Conservation (phyloP, 2,329 filamentous ascomycete species). For the Byssothecium circinans region DNA sequence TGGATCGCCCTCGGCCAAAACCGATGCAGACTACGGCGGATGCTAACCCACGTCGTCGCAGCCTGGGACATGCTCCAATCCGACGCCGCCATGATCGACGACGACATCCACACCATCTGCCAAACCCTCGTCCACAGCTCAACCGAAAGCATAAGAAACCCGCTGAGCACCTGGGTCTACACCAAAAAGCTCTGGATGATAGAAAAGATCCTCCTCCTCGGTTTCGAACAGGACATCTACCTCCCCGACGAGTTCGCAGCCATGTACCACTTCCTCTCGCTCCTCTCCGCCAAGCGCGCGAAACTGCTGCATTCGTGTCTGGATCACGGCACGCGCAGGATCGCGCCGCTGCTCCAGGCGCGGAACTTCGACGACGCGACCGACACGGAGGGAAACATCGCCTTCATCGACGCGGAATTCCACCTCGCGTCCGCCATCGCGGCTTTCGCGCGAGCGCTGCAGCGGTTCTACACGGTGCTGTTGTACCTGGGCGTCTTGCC, state of each 20-base stretch:
- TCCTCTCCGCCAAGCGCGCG: slow-evolving; percentile 27
- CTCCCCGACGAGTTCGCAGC: slow-evolving; percentile 78
- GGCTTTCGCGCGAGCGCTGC: slow-evolving; percentile 33
- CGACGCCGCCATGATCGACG: slow-evolving; percentile 60
- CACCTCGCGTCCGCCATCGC: slow-evolving; percentile 28
- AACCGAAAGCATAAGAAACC: slow-evolving; percentile 63
- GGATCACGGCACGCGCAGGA: slow-evolving; percentile 14
- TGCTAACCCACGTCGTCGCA: slow-evolving; percentile 78
- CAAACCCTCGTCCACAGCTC: slow-evolving; percentile 23
- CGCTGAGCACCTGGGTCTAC: slow-evolving; percentile 86
- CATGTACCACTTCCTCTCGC: slow-evolving; percentile 73
- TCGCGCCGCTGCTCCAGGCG: slow-evolving; percentile 1
- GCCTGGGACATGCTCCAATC: slow-evolving; percentile 84
- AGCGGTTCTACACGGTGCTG: slow-evolving; percentile 67
- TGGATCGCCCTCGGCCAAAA: slow-evolving; percentile 88
- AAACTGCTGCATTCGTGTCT: slow-evolving; percentile 23
- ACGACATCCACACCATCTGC: slow-evolving; percentile 46
- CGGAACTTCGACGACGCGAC: slow-evolving; percentile 10
- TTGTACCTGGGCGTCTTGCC: slow-evolving; percentile 59
- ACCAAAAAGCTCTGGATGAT: slow-evolving; percentile 88
- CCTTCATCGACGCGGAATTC: slow-evolving; percentile 29
- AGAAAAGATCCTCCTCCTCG: slow-evolving; percentile 84
- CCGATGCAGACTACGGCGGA: slow-evolving; percentile 82
- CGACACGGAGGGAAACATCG: slow-evolving; percentile 13
- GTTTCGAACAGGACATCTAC: slow-evolving; percentile 92